phyloP scores from a whole-genome alignment of 495 filamentous ascomycete species.

The Peziza echinospora region DNA sequence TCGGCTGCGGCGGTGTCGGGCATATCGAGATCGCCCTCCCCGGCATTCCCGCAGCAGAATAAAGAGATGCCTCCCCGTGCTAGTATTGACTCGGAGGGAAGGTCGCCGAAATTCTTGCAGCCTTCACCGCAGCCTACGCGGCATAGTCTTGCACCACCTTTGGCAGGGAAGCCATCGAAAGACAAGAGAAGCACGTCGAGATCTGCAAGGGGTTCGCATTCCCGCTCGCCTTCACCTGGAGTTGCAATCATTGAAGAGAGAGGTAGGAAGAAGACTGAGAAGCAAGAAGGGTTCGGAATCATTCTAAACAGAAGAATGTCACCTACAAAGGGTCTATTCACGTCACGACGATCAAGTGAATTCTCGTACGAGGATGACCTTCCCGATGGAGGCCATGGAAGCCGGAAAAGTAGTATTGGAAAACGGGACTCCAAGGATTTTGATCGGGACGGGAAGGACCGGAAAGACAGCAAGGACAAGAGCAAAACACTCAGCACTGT shows the following conservation, averaged over 20 bases:
- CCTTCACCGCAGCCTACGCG: too few relatives aligned
- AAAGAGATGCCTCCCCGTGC: too few relatives aligned
- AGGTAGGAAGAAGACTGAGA: not conserved
- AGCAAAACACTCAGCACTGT: constrained; percentile 7
- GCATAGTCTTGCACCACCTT: too few relatives aligned
- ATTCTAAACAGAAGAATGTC: not conserved
- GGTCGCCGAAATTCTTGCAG: too few relatives aligned
- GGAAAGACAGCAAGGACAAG: constrained; percentile 6
- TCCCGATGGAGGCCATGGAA: too few relatives aligned
- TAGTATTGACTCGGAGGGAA: too few relatives aligned
- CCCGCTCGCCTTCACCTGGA: not conserved
- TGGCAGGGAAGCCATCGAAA: too few relatives aligned
- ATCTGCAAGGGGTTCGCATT: too few relatives aligned
- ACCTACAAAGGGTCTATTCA: not conserved
- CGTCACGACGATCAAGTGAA: not conserved
- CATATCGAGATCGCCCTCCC: not conserved
- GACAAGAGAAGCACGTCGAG: too few relatives aligned
- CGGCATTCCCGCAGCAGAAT: not conserved
- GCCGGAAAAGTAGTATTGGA: not conserved
- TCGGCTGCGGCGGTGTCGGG: not conserved
- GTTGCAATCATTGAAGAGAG: not conserved
- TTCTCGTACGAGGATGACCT: not conserved
- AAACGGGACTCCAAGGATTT: not conserved
- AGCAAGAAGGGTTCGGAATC: not conserved
- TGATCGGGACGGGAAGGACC: not conserved